Evolutionary conservation across 1,284 basidiomycete genomes (phyloP).

Genomic region (Melampsora larici-populina): DNA sequence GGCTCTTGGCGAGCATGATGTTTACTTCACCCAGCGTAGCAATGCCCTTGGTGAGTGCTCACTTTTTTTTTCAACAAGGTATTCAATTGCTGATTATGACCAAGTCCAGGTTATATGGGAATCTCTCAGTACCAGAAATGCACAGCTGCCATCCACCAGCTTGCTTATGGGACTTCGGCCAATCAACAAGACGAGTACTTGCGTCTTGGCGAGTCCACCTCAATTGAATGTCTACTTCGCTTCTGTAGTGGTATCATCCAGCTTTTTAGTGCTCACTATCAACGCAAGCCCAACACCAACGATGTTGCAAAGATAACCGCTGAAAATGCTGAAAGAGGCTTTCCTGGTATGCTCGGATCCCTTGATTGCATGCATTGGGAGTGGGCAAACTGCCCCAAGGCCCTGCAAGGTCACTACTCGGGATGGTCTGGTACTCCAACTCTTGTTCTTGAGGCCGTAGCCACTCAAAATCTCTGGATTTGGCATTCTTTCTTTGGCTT

Average conservation of each 20-base stretch:
- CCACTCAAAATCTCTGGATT: not conserved
- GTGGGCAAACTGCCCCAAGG: conserved; percentile 20
- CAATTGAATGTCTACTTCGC: not conserved
- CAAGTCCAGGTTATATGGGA: not conserved
- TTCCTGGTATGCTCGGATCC: not conserved
- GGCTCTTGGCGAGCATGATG: no score
- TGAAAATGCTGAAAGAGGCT: not conserved
- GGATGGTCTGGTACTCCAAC: not conserved
- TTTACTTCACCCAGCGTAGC: not conserved
- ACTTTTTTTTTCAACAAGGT: no score
- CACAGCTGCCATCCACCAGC: not conserved
- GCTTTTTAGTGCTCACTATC: not conserved
- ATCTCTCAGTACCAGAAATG: not conserved
- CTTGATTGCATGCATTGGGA: conserved; percentile 18
- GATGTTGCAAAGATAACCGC: not conserved
- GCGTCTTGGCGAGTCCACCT: not conserved
- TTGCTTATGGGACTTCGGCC: not conserved
- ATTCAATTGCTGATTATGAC: no score
- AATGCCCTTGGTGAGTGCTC: not conserved
- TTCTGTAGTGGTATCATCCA: not conserved
- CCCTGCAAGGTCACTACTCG: conserved; percentile 4
- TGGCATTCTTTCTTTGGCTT: not conserved
- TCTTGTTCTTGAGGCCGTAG: conserved; percentile 1
- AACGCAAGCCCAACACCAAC: not conserved
- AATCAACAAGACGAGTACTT: not conserved